These are phyloP conservation scores for Crucihimalaya himalaica DNA, from an alignment of 345 rosid genomes.

Conservation along the genomic window DNA sequence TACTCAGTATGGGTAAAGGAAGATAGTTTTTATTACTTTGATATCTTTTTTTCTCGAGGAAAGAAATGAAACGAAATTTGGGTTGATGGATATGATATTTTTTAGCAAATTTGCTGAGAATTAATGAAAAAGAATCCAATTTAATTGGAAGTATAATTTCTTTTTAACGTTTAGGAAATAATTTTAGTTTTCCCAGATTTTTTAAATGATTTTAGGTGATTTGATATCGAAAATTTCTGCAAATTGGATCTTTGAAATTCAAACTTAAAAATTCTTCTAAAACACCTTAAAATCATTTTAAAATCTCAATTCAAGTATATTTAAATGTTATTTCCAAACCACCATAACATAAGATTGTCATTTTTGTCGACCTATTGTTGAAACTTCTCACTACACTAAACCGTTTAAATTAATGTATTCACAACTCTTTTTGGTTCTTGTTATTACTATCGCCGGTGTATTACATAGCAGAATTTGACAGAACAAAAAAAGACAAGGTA, in stretches of 20 bases:
- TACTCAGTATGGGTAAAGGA: neutral
- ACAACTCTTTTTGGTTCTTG: neutral
- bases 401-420: neutral
- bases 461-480: neutral
- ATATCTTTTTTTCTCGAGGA: neutral
- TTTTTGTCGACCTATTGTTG: conserved; percentile 48
- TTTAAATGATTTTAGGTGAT: too few species aligned
- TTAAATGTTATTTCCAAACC: too few species aligned
- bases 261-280: too few species aligned
- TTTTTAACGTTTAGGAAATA: too few species aligned
- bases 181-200: too few species aligned
- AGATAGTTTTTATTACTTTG: neutral
- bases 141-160: too few species aligned
- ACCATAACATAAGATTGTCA: too few species aligned
- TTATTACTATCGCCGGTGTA: conserved; percentile 16
- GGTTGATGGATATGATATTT: neutral
- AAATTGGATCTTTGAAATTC: too few species aligned
- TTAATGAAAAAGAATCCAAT: neutral
- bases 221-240: too few species aligned
- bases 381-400: conserved; percentile 34
- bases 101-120: neutral
- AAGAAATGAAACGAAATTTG: neutral
- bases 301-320: too few species aligned
- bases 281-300: too few species aligned
- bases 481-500: neutral